Evolutionary conservation across 202 grass and related monocot genomes (phyloP).

Genomic region (Zizania palustris): DNA sequence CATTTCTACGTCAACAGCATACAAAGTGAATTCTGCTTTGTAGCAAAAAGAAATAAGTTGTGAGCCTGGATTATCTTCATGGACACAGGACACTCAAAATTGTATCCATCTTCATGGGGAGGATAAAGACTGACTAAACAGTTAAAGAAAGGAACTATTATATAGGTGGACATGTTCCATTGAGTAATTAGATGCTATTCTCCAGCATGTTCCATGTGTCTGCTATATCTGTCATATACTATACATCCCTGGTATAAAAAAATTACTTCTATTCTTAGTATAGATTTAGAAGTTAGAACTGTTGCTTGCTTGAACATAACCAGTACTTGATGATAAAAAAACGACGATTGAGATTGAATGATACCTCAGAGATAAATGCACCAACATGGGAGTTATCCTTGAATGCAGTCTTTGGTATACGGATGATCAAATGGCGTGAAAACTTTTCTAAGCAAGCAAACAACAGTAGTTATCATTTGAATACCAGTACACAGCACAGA

Average conservation of each 20-base stretch:
- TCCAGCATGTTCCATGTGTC: neutral
- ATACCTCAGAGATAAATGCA: slow-evolving; percentile 86
- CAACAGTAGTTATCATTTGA: slow-evolving; percentile 31
- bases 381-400: slow-evolving; percentile 98
- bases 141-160: neutral
- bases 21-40: neutral
- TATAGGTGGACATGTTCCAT: neutral
- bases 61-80: neutral
- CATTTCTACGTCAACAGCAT: too few relatives aligned
- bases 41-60: neutral
- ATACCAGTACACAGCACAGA: slow-evolving; percentile 22
- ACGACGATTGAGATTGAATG: slow-evolving; percentile 30
- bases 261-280: neutral
- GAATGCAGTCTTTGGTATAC: slow-evolving; percentile 84
- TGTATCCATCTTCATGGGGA: neutral
- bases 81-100: neutral
- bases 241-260: neutral
- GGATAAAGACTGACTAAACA: neutral
- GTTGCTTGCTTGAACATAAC: neutral
- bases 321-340: slow-evolving; percentile 13
- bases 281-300: neutral
- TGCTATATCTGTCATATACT: neutral
- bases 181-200: slow-evolving; percentile 13
- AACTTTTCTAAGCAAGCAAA: slow-evolving; percentile 73
- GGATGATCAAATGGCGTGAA: slow-evolving; percentile 86